phyloP scores from a whole-genome alignment of 495 filamentous ascomycete species.

The Ascodesmis nigricans region DNA sequence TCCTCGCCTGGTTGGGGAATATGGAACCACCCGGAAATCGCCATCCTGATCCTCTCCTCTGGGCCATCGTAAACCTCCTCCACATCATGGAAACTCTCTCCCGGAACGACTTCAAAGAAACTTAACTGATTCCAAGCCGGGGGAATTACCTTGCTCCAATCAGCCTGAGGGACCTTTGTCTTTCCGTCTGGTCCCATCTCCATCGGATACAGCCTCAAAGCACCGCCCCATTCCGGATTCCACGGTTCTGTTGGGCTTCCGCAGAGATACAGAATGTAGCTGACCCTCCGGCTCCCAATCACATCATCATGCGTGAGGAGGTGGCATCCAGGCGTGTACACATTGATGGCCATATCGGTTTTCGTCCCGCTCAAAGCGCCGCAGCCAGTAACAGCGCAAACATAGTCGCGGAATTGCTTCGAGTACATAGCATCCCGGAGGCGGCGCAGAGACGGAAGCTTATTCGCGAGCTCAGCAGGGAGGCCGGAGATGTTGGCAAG shows the following conservation, averaged over 20 bases:
- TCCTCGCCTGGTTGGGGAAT: constrained; percentile 90
- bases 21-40: constrained; percentile 98
- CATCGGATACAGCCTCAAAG: constrained; percentile 72
- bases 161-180: constrained; percentile 51
- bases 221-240: constrained; percentile 86
- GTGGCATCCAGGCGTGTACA: constrained; percentile 91
- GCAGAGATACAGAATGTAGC: constrained; percentile 80
- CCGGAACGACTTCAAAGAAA: constrained; percentile 95
- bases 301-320: constrained; percentile 95
- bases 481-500: constrained; percentile 90
- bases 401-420: constrained; percentile 63
- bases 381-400: constrained; percentile 62
- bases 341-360: constrained; percentile 98
- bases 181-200: constrained; percentile 44
- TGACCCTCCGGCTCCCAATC: constrained; percentile 77
- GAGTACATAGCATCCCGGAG: constrained; percentile 90
- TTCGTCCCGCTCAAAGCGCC: constrained; percentile 77
- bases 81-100: constrained; percentile 94
- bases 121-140: constrained; percentile 93
- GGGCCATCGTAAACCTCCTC: constrained; percentile 80
- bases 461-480: constrained; percentile 55
- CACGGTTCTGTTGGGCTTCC: constrained; percentile 81
- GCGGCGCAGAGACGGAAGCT: constrained; percentile 62
- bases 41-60: constrained; percentile 66
- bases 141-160: constrained; percentile 55